These are phyloP conservation scores for Ascomycota sp. DNA, from an alignment of 2,329 filamentous ascomycete species.

Conservation along the genomic window DNA sequence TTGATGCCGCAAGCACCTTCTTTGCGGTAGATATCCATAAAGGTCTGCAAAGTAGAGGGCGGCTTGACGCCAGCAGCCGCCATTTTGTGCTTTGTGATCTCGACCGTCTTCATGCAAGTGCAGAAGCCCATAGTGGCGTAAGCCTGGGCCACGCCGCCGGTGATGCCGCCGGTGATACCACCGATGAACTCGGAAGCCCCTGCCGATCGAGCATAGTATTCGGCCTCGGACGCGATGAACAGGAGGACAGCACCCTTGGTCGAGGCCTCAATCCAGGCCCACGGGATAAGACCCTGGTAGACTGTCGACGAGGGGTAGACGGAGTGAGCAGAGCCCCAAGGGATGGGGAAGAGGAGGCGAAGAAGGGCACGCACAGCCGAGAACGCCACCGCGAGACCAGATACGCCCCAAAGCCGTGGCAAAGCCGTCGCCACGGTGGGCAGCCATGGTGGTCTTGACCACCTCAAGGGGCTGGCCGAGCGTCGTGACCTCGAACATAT, in stretches of 20 bases:
- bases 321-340: conserved; percentile 2
- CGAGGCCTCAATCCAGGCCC: conserved; percentile 99
- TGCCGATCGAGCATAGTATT: conserved; percentile 71
- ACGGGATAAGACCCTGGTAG: conserved; percentile 98
- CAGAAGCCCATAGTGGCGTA: conserved; percentile 99
- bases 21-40: conserved; percentile 88
- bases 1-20: conserved; percentile 95
- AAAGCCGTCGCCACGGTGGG: conserved; percentile 82
- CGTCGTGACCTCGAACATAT: conserved; percentile 73
- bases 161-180: conserved; percentile 81
- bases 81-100: conserved; percentile 97
- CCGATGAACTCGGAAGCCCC: conserved; percentile 74
- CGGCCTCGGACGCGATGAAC: conserved; percentile 95
- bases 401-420: conserved; percentile 61
- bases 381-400: conserved; percentile 80
- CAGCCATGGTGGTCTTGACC: conserved; percentile 98
- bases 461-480: conserved; percentile 77
- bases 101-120: conserved; percentile 99
- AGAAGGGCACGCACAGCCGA: conserved; percentile 58
- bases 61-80: conserved; percentile 66
- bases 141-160: conserved; percentile 87
- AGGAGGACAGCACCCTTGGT: conserved; percentile 98
- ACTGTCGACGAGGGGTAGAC: no score
- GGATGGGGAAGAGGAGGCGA: background rate
- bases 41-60: conserved; percentile 80